Percentiles rank a stretch among this genome's conserved stretches.
Conservation (phyloP, 2,329 filamentous ascomycete genomes). For the Alternaria gaisen region DNA sequence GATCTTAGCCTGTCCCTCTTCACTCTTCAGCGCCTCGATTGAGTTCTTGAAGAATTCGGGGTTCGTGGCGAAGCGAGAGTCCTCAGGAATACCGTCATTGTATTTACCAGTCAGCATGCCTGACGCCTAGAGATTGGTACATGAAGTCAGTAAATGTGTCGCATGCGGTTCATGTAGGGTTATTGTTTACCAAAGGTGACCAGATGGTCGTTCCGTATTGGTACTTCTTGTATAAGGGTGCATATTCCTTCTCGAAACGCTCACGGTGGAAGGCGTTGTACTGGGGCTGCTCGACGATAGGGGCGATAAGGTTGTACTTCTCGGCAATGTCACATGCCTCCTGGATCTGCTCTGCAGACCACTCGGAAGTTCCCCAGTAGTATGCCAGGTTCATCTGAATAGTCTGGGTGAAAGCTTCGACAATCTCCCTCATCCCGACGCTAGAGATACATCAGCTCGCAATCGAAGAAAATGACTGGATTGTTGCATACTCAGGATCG, state of each 20-base stretch:
- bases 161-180: background rate
- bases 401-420: constrained; percentile 62
- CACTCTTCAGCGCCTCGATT: constrained; percentile 60
- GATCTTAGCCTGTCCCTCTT: constrained; percentile 62
- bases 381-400: constrained; percentile 67
- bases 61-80: constrained; percentile 68
- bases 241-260: constrained; percentile 69
- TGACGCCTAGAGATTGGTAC: constrained; percentile 46
- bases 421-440: constrained; percentile 70
- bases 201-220: constrained; percentile 66
- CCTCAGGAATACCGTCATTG: constrained; percentile 69
- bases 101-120: constrained; percentile 71
- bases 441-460: constrained; percentile 32
- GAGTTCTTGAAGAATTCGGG: constrained; percentile 66
- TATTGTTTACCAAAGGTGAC: constrained; percentile 57
- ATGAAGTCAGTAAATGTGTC: background rate
- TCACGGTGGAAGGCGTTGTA: constrained; percentile 70
- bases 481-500: constrained; percentile 55
- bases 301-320: constrained; percentile 69
- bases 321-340: constrained; percentile 68
- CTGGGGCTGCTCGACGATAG: constrained; percentile 64
- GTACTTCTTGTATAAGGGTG: constrained; percentile 65
- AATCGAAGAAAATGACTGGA: no score
- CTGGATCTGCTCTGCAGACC: constrained; percentile 66
- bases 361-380: constrained; percentile 65